Base-by-base conservation (phyloP, 768 basidiomycete species). In the Hygrophoropsis aurantiaca region DNA sequence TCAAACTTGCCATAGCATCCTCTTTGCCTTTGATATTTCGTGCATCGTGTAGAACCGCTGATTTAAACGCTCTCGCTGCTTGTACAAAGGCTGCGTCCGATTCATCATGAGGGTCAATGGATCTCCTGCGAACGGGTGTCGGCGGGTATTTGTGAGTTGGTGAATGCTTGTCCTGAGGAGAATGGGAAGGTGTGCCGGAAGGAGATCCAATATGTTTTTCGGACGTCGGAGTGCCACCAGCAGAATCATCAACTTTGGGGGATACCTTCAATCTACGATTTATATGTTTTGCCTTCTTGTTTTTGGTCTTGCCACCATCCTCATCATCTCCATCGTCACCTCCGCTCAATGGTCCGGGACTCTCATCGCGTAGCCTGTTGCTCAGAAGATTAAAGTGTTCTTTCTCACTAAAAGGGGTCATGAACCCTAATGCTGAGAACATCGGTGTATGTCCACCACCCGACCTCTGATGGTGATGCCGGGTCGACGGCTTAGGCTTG, bases 1-100 rank as follows among this genome's bases (percentile, higher is more conserved):
- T 66, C 46, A 82, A 58, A 36, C 69, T 71, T 13, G 58, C 73
- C 26, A 66, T 61, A 19, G 67, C 71, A 27, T 73, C 69, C 21
- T 71, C 72, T 15, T 70, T 70, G 10, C 84, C 82, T 42, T 65
- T 70, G 48, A 90, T 71, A 55, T 87, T 86, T 13, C 87, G 77
- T 23, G 87, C 87, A 64, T 90, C 87, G 56, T 89, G 87, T 34
- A 89, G 63, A 6, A 88, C 74, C 1, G 83, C 84, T n/a, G 75
- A 75, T 66, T 82, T 87, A 33, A 89, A 51, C 9, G 72, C 80
- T 59, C 78, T 85, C 2, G 82, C 87, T 9, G 85, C 85, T 27
- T 75, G 71, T 16, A 75, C 64, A 15, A 81, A 59, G 1, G 75
- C 75, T 9, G 71, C 69, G 11, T 74, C 74, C 25, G 58, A 56